Evolutionary conservation across 768 basidiomycete species (phyloP).

Genomic region (Psilocybe tampanensis): DNA sequence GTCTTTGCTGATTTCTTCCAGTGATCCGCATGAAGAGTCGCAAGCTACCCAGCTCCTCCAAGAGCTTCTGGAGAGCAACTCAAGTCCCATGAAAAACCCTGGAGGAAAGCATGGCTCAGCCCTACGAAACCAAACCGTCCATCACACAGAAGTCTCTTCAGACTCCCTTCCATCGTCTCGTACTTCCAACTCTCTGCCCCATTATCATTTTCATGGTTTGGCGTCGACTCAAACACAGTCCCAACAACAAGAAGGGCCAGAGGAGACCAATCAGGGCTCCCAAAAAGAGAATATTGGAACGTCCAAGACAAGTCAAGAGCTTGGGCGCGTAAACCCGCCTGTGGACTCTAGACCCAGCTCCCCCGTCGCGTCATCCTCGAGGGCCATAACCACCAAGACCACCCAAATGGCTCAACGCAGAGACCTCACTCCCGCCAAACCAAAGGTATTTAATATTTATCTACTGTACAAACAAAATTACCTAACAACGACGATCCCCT

Average conservation of each 20-base stretch:
- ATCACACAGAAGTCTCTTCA: constrained; percentile 38
- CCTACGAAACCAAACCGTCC: constrained; percentile 23
- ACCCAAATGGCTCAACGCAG: constrained; percentile 26
- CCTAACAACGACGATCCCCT: constrained; percentile 21
- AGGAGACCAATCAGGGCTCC: constrained; percentile 40
- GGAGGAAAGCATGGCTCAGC: constrained; percentile 16
- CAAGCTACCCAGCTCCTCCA: constrained; percentile 58
- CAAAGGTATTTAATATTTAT: constrained; percentile 26
- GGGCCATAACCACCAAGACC: constrained; percentile 23
- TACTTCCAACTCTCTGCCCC: constrained; percentile 37
- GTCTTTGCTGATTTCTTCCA: constrained; percentile 22
- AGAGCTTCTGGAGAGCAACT: constrained; percentile 38
- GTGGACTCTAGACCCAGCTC: constrained; percentile 22
- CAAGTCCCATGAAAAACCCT: constrained; percentile 16
- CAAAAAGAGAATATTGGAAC: constrained; percentile 55
- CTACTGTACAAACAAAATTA: constrained; percentile 17
- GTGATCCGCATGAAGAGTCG: constrained; percentile 45
- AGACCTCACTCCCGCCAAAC: constrained; percentile 18
- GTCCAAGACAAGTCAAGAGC: constrained; percentile 17
- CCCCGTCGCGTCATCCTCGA: constrained; percentile 26
- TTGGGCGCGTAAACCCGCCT: constrained; percentile 16
- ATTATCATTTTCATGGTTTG: constrained; percentile 62
- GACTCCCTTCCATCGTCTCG: constrained; percentile 43
- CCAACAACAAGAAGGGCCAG: constrained; percentile 37
- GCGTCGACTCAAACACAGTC: constrained; percentile 57